Conservation (phyloP, 805 yeast genomes). For the Kluyveromyces nonfermentans region DNA sequence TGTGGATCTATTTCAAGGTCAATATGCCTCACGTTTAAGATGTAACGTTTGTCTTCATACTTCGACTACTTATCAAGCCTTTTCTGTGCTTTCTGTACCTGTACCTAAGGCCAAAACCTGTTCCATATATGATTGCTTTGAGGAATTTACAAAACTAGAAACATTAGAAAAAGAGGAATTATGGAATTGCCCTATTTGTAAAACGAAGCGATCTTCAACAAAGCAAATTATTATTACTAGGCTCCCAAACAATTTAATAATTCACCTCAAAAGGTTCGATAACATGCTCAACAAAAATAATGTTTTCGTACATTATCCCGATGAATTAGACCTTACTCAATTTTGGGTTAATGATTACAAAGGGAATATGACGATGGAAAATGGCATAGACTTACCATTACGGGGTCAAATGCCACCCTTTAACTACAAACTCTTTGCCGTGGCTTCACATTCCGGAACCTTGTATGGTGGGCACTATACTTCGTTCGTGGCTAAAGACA, state of each 20-base stretch:
- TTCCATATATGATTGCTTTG: constrained; percentile 54
- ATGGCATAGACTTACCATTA: constrained; percentile 37
- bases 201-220: constrained; percentile 49
- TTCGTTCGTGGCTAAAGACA: constrained; percentile 59
- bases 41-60: constrained; percentile 67
- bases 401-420: constrained; percentile 79
- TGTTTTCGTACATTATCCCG: constrained; percentile 60
- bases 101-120: constrained; percentile 44
- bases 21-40: constrained; percentile 65
- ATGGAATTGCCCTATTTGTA: constrained; percentile 80
- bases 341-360: constrained; percentile 45
- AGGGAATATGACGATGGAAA: constrained; percentile 13
- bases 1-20: constrained; percentile 83
- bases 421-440: constrained; percentile 65
- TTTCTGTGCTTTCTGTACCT: constrained; percentile 71
- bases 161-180: constrained; percentile 65
- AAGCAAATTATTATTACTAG: constrained; percentile 67
- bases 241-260: constrained; percentile 67
- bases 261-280: constrained; percentile 78
- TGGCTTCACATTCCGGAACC: constrained; percentile 77
- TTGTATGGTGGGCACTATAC: constrained; percentile 87
- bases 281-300: constrained; percentile 40
- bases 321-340: constrained; percentile 50
- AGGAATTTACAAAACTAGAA: constrained; percentile 70
- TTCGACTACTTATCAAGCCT: constrained; percentile 80